Evolutionary conservation across 2,329 filamentous ascomycete species (phyloP), one percentile per base, ranked within the genome.

Genomic region (Diplocarpon mali): DNA sequence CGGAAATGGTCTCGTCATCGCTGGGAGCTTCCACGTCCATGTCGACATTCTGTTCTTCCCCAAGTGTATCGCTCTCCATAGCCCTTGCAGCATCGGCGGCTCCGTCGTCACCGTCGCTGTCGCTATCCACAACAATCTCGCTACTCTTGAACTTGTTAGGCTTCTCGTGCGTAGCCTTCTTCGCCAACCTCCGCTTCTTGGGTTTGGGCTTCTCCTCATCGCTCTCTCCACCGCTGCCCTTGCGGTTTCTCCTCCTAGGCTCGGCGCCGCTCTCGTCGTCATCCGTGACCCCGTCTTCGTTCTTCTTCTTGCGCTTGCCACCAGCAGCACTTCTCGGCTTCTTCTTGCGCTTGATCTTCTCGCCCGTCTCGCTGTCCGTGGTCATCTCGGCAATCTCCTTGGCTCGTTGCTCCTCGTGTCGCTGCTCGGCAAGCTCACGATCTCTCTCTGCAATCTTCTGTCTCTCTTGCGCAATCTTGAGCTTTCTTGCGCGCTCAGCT

Each of bases 391-490:
- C 86, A 38, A 83, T 83, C 53, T 81, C 70, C 29, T 78, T 72
- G 34, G 69, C 69, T 46, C 72, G 71, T 47, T 90, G 84, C 53
- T 88, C 83, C 53, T 84, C 83, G 1, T 73, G 70, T 28, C 85
- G 76, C 57, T 78, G 71, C 55, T 83, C 79, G 17, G 86, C 85
- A 38, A 86, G 69, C 52, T 77, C 72, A 42, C 85, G 75, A 59
- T 94, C 83, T 36, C 79, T 75, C 47, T 88, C 85, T 14, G 80
- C 73, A 60, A 96, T 89, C 56, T 76, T 78, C 54, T 85, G 79
- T 48, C 90, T 80, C 62, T 96, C 89, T 60, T 86, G 85, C n/a
- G 80, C 76, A 52, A 96, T 82, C 66, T 86, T 85, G 49, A 83
- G 78, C 56, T 86, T 82, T 44, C 80, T 74, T 61, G 90, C 85